phyloP scores from a whole-genome alignment of 768 basidiomycete species.

The Psilocybe azurescens region DNA sequence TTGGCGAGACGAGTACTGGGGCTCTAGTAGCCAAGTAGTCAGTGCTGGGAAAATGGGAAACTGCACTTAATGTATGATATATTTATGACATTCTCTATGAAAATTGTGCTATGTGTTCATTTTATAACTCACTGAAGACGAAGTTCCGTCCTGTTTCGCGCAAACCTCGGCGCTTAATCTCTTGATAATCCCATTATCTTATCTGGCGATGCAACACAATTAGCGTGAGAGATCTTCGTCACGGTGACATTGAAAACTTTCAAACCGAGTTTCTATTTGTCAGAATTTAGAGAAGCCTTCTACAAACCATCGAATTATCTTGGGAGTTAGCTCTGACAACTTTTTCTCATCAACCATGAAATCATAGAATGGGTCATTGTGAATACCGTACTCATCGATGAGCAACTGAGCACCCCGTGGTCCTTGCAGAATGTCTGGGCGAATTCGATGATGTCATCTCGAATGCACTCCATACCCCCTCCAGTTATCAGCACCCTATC shows the following conservation, averaged over 20 bases:
- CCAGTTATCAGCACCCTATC: slow-evolving; percentile 31
- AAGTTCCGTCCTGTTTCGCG: too few species aligned
- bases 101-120: too few species aligned
- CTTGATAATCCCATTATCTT: too few species aligned
- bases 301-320: slow-evolving; percentile 26
- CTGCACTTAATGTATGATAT: too few species aligned
- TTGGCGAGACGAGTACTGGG: too few species aligned
- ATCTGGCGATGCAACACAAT: too few species aligned
- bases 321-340: slow-evolving; percentile 24
- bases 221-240: neutral
- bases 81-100: too few species aligned
- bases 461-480: slow-evolving; percentile 30
- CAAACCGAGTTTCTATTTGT: neutral
- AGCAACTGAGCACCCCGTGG: slow-evolving; percentile 16
- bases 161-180: too few species aligned
- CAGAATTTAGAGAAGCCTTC: slow-evolving; percentile 9
- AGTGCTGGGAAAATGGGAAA: too few species aligned
- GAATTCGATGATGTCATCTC: slow-evolving; percentile 30
- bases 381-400: slow-evolving; percentile 21
- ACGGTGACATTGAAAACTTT: neutral
- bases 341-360: slow-evolving; percentile 24
- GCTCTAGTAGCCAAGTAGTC: too few species aligned
- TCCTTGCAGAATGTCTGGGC: slow-evolving; percentile 16
- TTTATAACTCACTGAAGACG: too few species aligned
- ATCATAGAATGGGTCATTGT: slow-evolving; percentile 23